Conservation (phyloP, 352 stramenopile species). For the Thalassiosira mediterranea region DNA sequence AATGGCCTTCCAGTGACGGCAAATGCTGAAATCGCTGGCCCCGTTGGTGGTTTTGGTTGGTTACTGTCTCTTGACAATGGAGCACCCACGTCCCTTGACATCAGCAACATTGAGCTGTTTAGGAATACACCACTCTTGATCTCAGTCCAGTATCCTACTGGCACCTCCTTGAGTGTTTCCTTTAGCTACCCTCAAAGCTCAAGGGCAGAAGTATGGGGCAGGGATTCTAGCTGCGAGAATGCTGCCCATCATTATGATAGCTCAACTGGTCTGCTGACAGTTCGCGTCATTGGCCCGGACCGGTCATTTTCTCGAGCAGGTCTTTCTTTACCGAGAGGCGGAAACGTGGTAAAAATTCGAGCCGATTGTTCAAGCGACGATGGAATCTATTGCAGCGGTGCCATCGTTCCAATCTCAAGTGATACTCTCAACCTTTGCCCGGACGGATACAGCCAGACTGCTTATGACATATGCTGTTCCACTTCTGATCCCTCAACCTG, state of each 20-base stretch:
- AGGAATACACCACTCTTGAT: constrained; percentile 20
- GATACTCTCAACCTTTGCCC: not conserved
- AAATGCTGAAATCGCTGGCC: constrained; percentile 39
- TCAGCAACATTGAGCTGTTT: constrained; percentile 35
- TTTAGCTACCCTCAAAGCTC: not conserved
- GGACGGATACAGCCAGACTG: not conserved
- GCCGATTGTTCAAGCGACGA: not conserved
- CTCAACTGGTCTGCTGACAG: not conserved
- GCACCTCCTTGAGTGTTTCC: not conserved
- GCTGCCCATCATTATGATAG: not conserved
- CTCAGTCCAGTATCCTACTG: constrained; percentile 10
- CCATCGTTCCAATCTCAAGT: not conserved
- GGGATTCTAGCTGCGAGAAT: not conserved
- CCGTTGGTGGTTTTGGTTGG: constrained; percentile 50
- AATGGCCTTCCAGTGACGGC: constrained; percentile 43
- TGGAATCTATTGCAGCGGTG: not conserved
- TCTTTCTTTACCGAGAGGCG: not conserved
- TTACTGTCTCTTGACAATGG: constrained; percentile 39
- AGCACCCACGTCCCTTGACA: constrained; percentile 27
- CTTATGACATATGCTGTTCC: not conserved
- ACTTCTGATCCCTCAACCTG: not conserved
- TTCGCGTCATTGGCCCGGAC: not conserved
- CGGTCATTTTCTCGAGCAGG: not conserved
- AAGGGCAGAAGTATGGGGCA: not conserved
- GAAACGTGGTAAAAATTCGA: not conserved